Conservation (phyloP, 2,329 filamentous ascomycete species). For the Fusarium foetens region DNA sequence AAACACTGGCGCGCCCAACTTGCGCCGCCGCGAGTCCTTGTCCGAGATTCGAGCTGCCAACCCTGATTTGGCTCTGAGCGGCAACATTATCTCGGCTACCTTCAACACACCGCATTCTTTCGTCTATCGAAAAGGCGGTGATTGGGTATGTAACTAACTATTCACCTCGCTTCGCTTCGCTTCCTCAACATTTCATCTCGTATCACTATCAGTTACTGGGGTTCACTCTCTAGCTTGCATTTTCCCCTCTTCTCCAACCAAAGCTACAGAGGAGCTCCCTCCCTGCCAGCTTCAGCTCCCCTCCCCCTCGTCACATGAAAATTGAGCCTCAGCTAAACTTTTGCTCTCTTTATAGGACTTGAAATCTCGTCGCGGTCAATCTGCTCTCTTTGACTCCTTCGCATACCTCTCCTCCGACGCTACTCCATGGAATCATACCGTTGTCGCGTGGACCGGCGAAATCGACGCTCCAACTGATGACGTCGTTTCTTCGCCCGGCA, state of each 20-base stretch:
- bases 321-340: constrained; percentile 25
- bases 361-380: constrained; percentile 82
- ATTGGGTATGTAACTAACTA: constrained; percentile 64
- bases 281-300: constrained; percentile 28
- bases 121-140: constrained; percentile 65
- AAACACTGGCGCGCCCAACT: constrained; percentile 38
- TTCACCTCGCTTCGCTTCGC: constrained; percentile 21
- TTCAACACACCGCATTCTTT: constrained; percentile 71
- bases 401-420: constrained; percentile 85
- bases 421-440: constrained; percentile 88
- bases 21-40: constrained; percentile 62
- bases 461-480: constrained; percentile 65
- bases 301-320: constrained; percentile 27
- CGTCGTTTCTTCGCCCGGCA: constrained; percentile 57
- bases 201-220: constrained; percentile 24
- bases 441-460: constrained; percentile 96
- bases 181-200: constrained; percentile 25
- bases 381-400: constrained; percentile 92
- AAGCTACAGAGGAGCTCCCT: constrained; percentile 15
- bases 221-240: constrained; percentile 18
- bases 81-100: constrained; percentile 74
- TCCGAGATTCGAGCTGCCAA: constrained; percentile 65
- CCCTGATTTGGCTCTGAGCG: constrained; percentile 67
- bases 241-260: constrained; percentile 37
- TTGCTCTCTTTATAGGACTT: constrained; percentile 67